These are phyloP conservation scores for Coemansia sp. DNA, from an alignment of 192 early-diverging fungal species.

Conservation along the genomic window DNA sequence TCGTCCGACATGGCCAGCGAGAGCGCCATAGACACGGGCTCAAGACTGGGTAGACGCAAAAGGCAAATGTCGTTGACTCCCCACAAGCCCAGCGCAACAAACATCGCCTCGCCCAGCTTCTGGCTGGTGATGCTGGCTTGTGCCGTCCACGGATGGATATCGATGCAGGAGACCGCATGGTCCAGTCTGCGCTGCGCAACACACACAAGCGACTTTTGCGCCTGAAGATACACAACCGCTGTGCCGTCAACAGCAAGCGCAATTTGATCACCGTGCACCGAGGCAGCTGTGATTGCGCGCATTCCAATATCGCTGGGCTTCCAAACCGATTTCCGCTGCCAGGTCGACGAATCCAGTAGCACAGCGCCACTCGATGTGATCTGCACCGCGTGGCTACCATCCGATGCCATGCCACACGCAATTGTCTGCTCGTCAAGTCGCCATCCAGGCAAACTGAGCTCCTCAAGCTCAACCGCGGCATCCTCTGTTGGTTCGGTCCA, in stretches of 20 bases:
- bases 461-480: conserved; percentile 48
- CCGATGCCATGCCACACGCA: conserved; percentile 16
- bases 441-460: conserved; percentile 53
- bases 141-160: conserved; percentile 57
- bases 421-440: conserved; percentile 30
- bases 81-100: conserved; percentile 80
- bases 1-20: conserved; percentile 34
- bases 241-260: conserved; percentile 60
- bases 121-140: neutral
- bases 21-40: conserved; percentile 42
- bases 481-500: conserved; percentile 36
- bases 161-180: conserved; percentile 76
- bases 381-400: conserved; percentile 56
- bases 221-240: conserved; percentile 60
- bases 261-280: conserved; percentile 57
- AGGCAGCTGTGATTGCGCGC: conserved; percentile 56
- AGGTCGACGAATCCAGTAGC: conserved; percentile 41
- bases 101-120: conserved; percentile 22
- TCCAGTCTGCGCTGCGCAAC: conserved; percentile 55
- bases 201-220: conserved; percentile 33
- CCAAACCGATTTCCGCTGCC: conserved; percentile 58
- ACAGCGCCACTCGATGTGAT: conserved; percentile 58
- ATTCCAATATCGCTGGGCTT: conserved; percentile 23
- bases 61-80: conserved; percentile 61
- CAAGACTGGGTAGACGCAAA: conserved; percentile 61